Conservation (phyloP, 331 rosid species). For the Arachis monticola region DNA sequence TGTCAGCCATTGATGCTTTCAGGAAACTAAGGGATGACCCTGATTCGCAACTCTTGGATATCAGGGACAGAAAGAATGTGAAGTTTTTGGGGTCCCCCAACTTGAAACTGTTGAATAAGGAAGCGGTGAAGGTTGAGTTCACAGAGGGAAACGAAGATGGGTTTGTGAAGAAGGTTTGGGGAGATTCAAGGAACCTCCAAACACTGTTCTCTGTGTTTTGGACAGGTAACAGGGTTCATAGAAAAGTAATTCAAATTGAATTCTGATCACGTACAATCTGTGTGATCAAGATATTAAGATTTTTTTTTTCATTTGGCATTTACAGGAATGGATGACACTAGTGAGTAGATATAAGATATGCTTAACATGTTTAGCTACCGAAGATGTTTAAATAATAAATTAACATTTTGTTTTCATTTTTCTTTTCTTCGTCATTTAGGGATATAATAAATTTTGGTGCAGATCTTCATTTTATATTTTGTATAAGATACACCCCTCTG, state of each 20-base stretch:
- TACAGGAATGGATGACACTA: slow-evolving; percentile 1
- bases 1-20: slow-evolving; percentile 78
- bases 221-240: slow-evolving; percentile 63
- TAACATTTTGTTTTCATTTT: neutral
- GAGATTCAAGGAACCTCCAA: slow-evolving; percentile 55
- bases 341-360: neutral
- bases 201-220: slow-evolving; percentile 64
- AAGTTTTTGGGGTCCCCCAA: slow-evolving; percentile 67
- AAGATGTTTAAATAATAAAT: slow-evolving; percentile 4
- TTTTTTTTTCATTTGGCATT: slow-evolving; percentile 21
- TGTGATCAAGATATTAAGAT: neutral
- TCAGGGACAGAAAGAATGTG: slow-evolving; percentile 69
- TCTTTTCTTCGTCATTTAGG: neutral
- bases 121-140: slow-evolving; percentile 60
- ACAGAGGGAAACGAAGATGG: slow-evolving; percentile 66
- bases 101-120: slow-evolving; percentile 74
- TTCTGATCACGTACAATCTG: slow-evolving; percentile 9
- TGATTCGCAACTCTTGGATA: slow-evolving; percentile 67
- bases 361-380: neutral
- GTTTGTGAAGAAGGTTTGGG: slow-evolving; percentile 70
- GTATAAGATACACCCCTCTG: neutral
- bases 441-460: neutral
- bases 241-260: neutral
- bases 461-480: neutral
- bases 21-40: slow-evolving; percentile 73